Evolutionary conservation across 441 rosid genomes (phyloP).

Genomic region (Sinapis alba): DNA sequence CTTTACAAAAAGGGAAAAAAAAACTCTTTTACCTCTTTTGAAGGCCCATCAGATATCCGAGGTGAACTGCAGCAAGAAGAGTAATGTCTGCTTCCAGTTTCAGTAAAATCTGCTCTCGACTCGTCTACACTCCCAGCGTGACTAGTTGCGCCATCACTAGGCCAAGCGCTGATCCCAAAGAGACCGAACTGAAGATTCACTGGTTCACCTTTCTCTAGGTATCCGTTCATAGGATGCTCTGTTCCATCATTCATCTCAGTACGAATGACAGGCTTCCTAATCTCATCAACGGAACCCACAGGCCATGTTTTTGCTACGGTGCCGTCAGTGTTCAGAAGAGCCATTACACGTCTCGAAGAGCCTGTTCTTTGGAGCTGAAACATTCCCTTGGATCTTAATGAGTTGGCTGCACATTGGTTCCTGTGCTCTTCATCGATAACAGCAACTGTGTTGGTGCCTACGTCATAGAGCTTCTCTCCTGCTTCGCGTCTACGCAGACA

Average conservation of each 20-base stretch:
- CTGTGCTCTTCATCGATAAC: slow-evolving; percentile 87
- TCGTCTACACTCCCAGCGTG: slow-evolving; percentile 89
- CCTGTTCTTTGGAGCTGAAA: slow-evolving; percentile 91
- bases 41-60: slow-evolving; percentile 69
- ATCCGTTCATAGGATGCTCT: slow-evolving; percentile 65
- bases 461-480: slow-evolving; percentile 85
- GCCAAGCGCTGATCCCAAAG: slow-evolving; percentile 98
- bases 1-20: not conserved
- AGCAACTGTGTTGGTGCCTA: slow-evolving; percentile 70
- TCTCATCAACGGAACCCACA: slow-evolving; percentile 56
- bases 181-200: slow-evolving; percentile 96
- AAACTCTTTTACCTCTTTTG: slow-evolving; percentile 70
- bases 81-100: slow-evolving; percentile 76
- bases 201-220: slow-evolving; percentile 76
- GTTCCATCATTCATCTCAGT: slow-evolving; percentile 50
- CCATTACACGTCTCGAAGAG: slow-evolving; percentile 93
- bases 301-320: slow-evolving; percentile 99
- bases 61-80: slow-evolving; percentile 99
- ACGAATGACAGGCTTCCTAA: slow-evolving; percentile 47
- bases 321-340: slow-evolving; percentile 88
- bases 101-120: slow-evolving; percentile 71
- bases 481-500: slow-evolving; percentile 87
- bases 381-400: slow-evolving; percentile 93
- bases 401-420: slow-evolving; percentile 89
- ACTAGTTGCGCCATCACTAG: slow-evolving; percentile 93